Evolutionary conservation across 2,329 filamentous ascomycete species (phyloP).

Genomic region (Diaporthe citrichinensis): DNA sequence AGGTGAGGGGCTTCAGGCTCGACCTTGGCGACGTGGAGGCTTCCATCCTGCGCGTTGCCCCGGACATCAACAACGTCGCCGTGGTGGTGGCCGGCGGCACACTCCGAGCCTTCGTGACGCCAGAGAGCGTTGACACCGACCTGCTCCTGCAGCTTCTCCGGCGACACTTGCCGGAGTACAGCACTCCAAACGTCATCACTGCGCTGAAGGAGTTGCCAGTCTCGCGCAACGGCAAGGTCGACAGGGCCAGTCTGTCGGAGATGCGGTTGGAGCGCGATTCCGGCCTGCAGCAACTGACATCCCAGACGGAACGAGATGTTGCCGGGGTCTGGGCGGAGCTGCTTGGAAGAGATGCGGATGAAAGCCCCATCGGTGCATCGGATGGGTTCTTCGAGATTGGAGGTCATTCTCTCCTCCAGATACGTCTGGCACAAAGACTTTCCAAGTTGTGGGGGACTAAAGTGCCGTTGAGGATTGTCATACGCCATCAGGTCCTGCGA

Average conservation of each 20-base stretch:
- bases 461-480: not conserved
- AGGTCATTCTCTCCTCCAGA: slow-evolving; percentile 8
- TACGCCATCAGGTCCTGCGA: not conserved
- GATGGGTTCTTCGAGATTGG: slow-evolving; percentile 13
- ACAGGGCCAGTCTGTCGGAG: not conserved
- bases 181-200: not conserved
- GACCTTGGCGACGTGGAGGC: slow-evolving; percentile 10
- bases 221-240: slow-evolving; percentile 13
- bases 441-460: not conserved
- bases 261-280: slow-evolving; percentile 3
- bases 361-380: not conserved
- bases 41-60: not conserved
- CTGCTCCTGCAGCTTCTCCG: not conserved
- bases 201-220: not conserved
- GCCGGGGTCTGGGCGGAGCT: not conserved
- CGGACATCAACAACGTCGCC: not conserved
- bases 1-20: slow-evolving; percentile 4
- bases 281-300: not conserved
- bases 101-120: not conserved
- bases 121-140: not conserved
- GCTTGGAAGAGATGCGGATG: not conserved
- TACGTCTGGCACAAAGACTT: not conserved
- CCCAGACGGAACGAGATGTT: not conserved
- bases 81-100: not conserved
- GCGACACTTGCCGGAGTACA: not conserved